phyloP scores from a whole-genome alignment of 306 rosid species.

The Mimosa pudica region DNA sequence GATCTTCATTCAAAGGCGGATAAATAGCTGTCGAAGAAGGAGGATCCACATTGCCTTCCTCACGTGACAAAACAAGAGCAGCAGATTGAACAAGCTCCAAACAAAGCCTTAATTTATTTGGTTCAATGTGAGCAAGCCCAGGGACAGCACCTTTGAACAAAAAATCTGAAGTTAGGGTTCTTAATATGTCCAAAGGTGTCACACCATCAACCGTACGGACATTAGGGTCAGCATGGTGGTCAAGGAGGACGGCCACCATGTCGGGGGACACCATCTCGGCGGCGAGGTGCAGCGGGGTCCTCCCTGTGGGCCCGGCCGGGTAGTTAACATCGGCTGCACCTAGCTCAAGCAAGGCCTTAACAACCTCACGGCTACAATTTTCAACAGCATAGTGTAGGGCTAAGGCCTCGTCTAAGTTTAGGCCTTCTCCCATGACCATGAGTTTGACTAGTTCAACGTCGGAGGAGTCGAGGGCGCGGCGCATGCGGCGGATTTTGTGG shows the following conservation, averaged over 20 bases:
- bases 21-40: conserved; percentile 60
- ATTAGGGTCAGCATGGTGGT: conserved; percentile 98
- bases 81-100: conserved; percentile 96
- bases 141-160: conserved; percentile 99
- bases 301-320: conserved; percentile 76
- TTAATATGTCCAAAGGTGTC: conserved; percentile 77
- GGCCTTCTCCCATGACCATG: conserved; percentile 99
- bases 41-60: conserved; percentile 67
- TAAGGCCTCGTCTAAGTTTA: conserved; percentile 86
- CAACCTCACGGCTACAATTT: conserved; percentile 92
- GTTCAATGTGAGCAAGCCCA: conserved; percentile 87
- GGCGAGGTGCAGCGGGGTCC: conserved; percentile 83
- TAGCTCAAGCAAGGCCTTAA: conserved; percentile 82
- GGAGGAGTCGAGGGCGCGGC: conserved; percentile 86
- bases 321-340: conserved; percentile 95
- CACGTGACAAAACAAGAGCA: conserved; percentile 87
- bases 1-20: conserved; percentile 69
- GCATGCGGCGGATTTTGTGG: conserved; percentile 90
- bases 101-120: conserved; percentile 88
- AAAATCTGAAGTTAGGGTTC: conserved; percentile 99
- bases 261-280: conserved; percentile 96
- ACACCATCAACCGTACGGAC: conserved; percentile 79
- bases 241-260: conserved; percentile 95
- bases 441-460: conserved; percentile 93
- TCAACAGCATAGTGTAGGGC: conserved; percentile 91